A percentile compares a stretch with the other conserved stretches of the same genome.
Conservation (phyloP, 2,329 filamentous ascomycete species). For the Trichothecium roseum region DNA sequence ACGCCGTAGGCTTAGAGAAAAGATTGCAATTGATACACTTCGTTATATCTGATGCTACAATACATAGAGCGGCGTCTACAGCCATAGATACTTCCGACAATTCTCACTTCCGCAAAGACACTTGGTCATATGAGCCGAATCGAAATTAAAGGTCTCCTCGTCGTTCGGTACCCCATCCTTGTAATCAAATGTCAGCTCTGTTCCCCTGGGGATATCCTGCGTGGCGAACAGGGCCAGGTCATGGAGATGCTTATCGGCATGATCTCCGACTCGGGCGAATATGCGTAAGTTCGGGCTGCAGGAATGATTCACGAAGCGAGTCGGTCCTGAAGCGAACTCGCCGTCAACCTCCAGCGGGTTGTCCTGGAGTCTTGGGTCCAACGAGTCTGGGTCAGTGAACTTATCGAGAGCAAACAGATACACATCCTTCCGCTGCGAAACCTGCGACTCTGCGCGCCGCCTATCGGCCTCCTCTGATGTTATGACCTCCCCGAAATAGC, state of each 20-base stretch:
- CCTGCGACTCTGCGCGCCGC: constrained; percentile 46
- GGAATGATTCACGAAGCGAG: constrained; percentile 74
- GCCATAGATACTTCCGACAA: constrained; percentile 64
- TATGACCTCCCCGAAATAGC: constrained; percentile 65
- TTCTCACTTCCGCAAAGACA: constrained; percentile 55
- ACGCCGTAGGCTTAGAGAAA: no score
- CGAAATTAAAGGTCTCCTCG: constrained; percentile 29
- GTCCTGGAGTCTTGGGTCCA: constrained; percentile 44
- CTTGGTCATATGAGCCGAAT: constrained; percentile 40
- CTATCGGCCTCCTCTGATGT: constrained; percentile 52
- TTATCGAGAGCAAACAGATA: constrained; percentile 80
- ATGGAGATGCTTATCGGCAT: constrained; percentile 63
- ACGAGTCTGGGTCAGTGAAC: constrained; percentile 49
- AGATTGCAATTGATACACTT: no score
- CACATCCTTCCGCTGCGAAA: constrained; percentile 56
- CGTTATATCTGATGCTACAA: neutral
- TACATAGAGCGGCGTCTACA: neutral
- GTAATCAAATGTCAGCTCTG: constrained; percentile 75
- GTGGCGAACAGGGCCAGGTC: constrained; percentile 69
- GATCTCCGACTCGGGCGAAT: constrained; percentile 69
- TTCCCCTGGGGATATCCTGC: constrained; percentile 49
- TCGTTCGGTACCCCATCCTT: constrained; percentile 51
- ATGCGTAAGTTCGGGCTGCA: constrained; percentile 72
- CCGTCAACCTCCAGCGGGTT: constrained; percentile 55
- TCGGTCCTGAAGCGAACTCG: constrained; percentile 67